Evolutionary conservation across 1,284 basidiomycete genomes (phyloP).

Genomic region (Cryptococcus neoformans): DNA sequence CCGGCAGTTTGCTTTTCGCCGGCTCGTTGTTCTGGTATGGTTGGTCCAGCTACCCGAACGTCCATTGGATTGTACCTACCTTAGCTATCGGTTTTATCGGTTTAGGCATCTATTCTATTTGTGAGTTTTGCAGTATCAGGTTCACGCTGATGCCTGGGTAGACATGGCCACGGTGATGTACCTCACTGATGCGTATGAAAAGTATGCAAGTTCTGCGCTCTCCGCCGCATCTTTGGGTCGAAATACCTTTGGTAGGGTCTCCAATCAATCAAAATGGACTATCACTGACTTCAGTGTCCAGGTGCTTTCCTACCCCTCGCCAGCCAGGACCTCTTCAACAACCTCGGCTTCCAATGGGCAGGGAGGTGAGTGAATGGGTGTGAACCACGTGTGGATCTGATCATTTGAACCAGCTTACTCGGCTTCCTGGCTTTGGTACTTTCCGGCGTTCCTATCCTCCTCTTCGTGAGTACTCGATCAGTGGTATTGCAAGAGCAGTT

Average conservation of each 20-base stretch:
- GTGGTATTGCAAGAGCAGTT: background rate
- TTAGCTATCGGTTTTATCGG: conserved; percentile 9
- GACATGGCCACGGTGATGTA: conserved; percentile 13
- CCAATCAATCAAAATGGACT: background rate
- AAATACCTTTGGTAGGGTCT: background rate
- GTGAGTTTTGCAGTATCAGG: background rate
- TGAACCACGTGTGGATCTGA: background rate
- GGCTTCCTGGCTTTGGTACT: conserved; percentile 11
- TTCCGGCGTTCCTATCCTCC: conserved; percentile 13
- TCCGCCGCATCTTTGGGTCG: conserved; percentile 11
- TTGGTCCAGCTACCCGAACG: conserved; percentile 29
- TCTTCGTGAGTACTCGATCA: conserved; percentile 3
- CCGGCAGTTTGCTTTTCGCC: conserved; percentile 41
- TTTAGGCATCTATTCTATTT: conserved; percentile 11
- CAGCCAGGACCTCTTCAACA: conserved; percentile 10
- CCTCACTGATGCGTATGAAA: conserved; percentile 12
- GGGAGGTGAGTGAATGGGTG: background rate
- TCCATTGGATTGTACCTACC: conserved; percentile 15
- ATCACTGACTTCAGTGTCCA: background rate
- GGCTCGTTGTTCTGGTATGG: conserved; percentile 50
- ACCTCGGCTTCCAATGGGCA: conserved; percentile 14
- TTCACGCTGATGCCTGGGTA: background rate
- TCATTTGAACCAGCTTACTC: conserved; percentile 1
- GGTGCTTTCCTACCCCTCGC: conserved; percentile 14
- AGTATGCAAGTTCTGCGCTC: conserved; percentile 11